These are phyloP conservation scores for Trichophyton mentagrophytes DNA, from an alignment of 2,329 filamentous ascomycete genomes.

Conservation along the genomic window DNA sequence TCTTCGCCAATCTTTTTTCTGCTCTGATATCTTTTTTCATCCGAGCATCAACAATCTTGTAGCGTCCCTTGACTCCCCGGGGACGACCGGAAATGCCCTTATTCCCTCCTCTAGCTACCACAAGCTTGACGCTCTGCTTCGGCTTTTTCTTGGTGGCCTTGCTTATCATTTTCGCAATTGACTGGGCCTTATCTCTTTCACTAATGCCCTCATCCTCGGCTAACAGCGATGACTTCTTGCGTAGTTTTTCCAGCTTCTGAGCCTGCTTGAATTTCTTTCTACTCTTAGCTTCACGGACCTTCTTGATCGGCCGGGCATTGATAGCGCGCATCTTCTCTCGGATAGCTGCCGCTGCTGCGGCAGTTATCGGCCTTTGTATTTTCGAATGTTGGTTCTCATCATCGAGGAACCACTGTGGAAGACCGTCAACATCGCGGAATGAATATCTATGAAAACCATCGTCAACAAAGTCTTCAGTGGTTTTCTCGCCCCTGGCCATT, in stretches of 20 bases:
- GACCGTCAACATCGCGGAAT: conserved; percentile 78
- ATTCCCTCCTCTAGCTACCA: conserved; percentile 76
- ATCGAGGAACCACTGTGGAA: conserved; percentile 96
- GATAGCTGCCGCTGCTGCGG: conserved; percentile 79
- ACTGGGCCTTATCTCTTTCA: conserved; percentile 87
- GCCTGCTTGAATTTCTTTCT: conserved; percentile 95
- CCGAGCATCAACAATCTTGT: conserved; percentile 90
- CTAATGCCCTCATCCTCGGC: conserved; percentile 83
- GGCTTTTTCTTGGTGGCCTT: conserved; percentile 79
- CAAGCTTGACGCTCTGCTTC: conserved; percentile 67
- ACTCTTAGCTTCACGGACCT: conserved; percentile 90
- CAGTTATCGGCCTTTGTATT: conserved; percentile 75
- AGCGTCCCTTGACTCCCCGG: conserved; percentile 84
- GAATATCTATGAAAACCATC: conserved; percentile 88
- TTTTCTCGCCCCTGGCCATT: conserved; percentile 74
- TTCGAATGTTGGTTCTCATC: conserved; percentile 79
- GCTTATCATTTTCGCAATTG: conserved; percentile 67
- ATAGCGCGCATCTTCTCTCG: conserved; percentile 86
- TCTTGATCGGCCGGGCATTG: conserved; percentile 96
- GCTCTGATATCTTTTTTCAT: conserved; percentile 94
- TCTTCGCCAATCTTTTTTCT: conserved; percentile 68
- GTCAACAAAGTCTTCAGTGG: conserved; percentile 66
- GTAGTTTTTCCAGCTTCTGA: conserved; percentile 80
- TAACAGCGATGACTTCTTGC: conserved; percentile 89
- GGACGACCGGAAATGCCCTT: conserved; percentile 76